These are phyloP conservation scores for Poa annua DNA, from an alignment of 176 grass and related monocot genomes.

Conservation along the genomic window DNA sequence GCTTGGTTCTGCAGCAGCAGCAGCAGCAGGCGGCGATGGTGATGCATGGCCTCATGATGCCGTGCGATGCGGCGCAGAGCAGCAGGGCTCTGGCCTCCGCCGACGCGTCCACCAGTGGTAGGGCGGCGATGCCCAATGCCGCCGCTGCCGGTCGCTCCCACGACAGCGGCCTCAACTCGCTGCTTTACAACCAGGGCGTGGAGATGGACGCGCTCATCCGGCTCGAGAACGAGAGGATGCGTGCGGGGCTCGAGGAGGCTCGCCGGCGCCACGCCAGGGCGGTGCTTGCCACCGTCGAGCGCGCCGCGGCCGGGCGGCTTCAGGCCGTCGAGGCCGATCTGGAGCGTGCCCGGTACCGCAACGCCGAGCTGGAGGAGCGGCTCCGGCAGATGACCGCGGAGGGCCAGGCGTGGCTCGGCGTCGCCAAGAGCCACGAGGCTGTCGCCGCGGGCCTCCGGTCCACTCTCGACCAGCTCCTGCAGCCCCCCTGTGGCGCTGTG, in stretches of 20 bases:
- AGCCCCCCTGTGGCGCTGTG: background rate
- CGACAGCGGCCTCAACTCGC: slow-evolving; percentile 17
- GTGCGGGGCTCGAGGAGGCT: slow-evolving; percentile 40
- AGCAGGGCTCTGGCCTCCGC: slow-evolving; percentile 21
- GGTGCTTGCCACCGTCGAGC: slow-evolving; percentile 31
- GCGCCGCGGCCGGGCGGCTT: background rate
- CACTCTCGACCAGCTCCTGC: slow-evolving; percentile 52
- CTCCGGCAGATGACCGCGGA: slow-evolving; percentile 51
- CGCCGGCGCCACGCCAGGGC: slow-evolving; percentile 30
- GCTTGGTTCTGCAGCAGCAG: background rate
- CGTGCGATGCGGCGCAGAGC: slow-evolving; percentile 19
- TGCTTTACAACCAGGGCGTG: slow-evolving; percentile 26
- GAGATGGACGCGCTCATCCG: slow-evolving; percentile 56
- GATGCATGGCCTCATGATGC: background rate
- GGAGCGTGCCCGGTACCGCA: slow-evolving; percentile 42
- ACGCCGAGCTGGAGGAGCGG: slow-evolving; percentile 57
- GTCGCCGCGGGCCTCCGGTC: slow-evolving; percentile 44
- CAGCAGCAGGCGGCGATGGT: background rate
- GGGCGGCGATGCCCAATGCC: background rate
- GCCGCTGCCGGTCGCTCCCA: background rate
- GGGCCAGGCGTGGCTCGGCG: slow-evolving; percentile 55
- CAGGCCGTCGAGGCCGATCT: slow-evolving; percentile 50
- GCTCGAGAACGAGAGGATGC: slow-evolving; percentile 54
- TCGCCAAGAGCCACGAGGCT: slow-evolving; percentile 59
- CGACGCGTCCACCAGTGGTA: slow-evolving; percentile 47